Base-by-base conservation (phyloP, 2,329 filamentous ascomycete genomes). In the Cryoendolithus antarcticus region DNA sequence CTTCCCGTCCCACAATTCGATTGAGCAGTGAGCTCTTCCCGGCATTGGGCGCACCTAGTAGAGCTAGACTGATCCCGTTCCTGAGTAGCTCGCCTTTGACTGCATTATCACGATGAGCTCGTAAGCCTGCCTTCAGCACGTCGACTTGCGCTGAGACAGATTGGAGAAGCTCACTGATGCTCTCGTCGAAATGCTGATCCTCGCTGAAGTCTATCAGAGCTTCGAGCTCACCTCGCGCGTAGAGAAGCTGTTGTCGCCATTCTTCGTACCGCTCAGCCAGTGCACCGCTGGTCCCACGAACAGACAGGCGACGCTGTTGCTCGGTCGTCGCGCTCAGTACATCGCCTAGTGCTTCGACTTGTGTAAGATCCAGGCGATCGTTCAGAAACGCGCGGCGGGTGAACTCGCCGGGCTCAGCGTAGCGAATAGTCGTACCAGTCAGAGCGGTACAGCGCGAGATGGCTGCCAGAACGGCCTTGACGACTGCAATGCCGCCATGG, bases 151-250 rank as follows among this genome's bases (percentile, higher is more conserved):
- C 49, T 1, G 76, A 72, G 24, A 95, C 83, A 35, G 78, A 85
- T 1, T 56, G 59, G 33, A 93, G 70, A 13, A 96, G 68, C 40
- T 82, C 73, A 0, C 70, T 64, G 1, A 86, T 82, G 2, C 84
- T 80, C 60, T 94, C 86, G 50, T 96, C 88, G 54, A 98, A 93
- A 63, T 96, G 84, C 62, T 98, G 89, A 54, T 96, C 91, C 59
- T 98, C 91, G 1, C 85, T 82, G 58, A 98, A 98, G 61, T 98
- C 91, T 45, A 98, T 96, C 49, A 98, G 64, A 0, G 91, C 91
- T 62, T 98, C 91, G 30, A 98, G 71, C 62, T 96, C 88, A 7
- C 86, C 91, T 2, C 91, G 76, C 7, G 88, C 88, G 45, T 81
- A 71, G 5, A 96, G 67, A 11, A 98, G 64, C 47, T 77, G 70